Percentiles rank a stretch among this genome's conserved stretches.
phyloP scores from a whole-genome alignment of 169 alveolate species.

The Cryptosporidium felis region DNA sequence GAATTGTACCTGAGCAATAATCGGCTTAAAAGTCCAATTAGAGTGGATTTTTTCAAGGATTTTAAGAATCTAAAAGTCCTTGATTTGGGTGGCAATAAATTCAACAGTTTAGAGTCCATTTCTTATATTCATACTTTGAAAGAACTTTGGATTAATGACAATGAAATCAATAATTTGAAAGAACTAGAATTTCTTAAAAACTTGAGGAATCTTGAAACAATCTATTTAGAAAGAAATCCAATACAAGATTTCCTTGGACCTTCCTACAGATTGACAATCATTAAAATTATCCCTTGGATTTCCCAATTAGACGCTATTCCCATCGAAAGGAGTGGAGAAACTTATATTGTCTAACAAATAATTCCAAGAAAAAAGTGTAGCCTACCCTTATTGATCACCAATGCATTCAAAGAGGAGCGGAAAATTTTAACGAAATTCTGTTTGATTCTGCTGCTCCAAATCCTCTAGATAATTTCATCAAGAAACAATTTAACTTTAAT shows the following conservation, averaged over 20 bases:
- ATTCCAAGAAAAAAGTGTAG: too few relatives aligned
- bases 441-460: too few relatives aligned
- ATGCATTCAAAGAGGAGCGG: too few relatives aligned
- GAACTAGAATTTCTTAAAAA: slow-evolving; percentile 73
- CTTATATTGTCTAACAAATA: too few relatives aligned
- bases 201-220: slow-evolving; percentile 76
- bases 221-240: slow-evolving; percentile 83
- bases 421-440: too few relatives aligned
- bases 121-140: slow-evolving; percentile 76
- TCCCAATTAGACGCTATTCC: slow-evolving; percentile 58
- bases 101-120: slow-evolving; percentile 71
- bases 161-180: slow-evolving; percentile 72
- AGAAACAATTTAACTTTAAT: too few relatives aligned
- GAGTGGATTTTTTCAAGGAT: slow-evolving; percentile 34
- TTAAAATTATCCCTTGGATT: slow-evolving; percentile 78
- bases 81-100: slow-evolving; percentile 82
- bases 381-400: too few relatives aligned
- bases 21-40: slow-evolving; percentile 74
- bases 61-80: slow-evolving; percentile 74
- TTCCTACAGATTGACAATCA: slow-evolving; percentile 77
- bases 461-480: too few relatives aligned
- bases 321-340: slow-evolving; percentile 39
- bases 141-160: slow-evolving; percentile 85
- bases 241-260: slow-evolving; percentile 82
- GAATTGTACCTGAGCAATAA: slow-evolving; percentile 84